Base-by-base conservation (phyloP, 129 eudicot species). In the Tagetes erecta region DNA sequence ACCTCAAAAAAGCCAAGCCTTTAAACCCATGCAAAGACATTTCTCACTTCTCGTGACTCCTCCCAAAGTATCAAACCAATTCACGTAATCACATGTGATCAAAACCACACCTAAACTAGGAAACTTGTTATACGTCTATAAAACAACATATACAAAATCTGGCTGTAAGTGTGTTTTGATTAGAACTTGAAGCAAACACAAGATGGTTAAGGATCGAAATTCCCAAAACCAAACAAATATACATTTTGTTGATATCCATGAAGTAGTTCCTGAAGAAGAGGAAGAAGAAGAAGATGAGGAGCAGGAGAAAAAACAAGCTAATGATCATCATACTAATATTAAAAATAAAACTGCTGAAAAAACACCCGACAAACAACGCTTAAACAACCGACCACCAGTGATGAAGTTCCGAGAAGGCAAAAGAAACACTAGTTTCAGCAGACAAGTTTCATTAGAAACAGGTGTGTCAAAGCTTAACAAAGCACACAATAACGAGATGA, bases 391-490 rank as follows among this genome's bases (percentile, higher is more conserved):
- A 57, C 67, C 81, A 47, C 73, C 38, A 0, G 9, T 53, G 52
- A 67, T 37, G 14, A 86, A 76, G 66, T 14, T 76, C 31, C 86
- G 83, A 8, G 90, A 91, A 13, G 68, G 60, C 12, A 87, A 62
- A 64, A 73, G 89, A 63, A 73, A 38, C 3, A 46, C 14, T 8
- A 2, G 80, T 47, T 80, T 90, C 51, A 85, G 96, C 80, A 77
- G 93, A 69, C 96, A 91, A 46, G 96, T 88, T 38, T 88, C 97
- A 0, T 72, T 88, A 41, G 97, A 84, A 71, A 88, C 95, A 3
- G 95, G 95, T 0, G 95, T 93, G 20, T 86, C 98, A 1, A 91
- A 81, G 71, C 88, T 93, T 20, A 88, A 83, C 42, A 82, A 78
- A 64, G 84, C 77, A 0, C 86, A 80, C 1, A 78, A 81, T 37